Percentiles rank a stretch among this genome's conserved stretches.
Evolutionary conservation across 2,329 filamentous ascomycete genomes (phyloP).

Genomic region (Aspergillus vadensis): DNA sequence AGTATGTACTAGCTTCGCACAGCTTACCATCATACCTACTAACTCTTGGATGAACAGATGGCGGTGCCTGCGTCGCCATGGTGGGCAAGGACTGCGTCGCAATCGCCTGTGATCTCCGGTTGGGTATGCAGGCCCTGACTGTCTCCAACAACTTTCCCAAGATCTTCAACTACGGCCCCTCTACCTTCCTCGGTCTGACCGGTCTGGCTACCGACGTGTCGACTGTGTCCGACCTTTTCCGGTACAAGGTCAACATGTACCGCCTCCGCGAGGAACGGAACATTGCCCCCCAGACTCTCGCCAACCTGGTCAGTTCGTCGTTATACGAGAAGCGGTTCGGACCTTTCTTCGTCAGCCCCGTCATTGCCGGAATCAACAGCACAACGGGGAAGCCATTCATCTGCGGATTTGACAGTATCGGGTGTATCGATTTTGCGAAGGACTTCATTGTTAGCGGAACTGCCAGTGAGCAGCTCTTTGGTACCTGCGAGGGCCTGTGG

Average conservation of each 20-base stretch:
- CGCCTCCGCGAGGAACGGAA: slow-evolving; percentile 95
- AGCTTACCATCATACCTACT: slow-evolving; percentile 12
- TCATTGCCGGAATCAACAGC: slow-evolving; percentile 91
- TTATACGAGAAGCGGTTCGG: slow-evolving; percentile 96
- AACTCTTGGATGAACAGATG: slow-evolving; percentile 53
- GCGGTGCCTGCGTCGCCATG: slow-evolving; percentile 97
- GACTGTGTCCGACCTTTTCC: slow-evolving; percentile 94
- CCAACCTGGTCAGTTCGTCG: slow-evolving; percentile 87
- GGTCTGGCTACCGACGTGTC: slow-evolving; percentile 94
- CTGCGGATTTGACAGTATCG: slow-evolving; percentile 98
- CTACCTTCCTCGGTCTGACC: slow-evolving; percentile 92
- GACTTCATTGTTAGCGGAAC: slow-evolving; percentile 98
- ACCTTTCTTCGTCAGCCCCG: slow-evolving; percentile 92
- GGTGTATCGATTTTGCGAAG: slow-evolving; percentile 99
- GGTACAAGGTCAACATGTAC: slow-evolving; percentile 99
- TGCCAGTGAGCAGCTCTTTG: slow-evolving; percentile 95
- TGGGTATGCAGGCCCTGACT: slow-evolving; percentile 93
- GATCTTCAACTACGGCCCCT: slow-evolving; percentile 91
- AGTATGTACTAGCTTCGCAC: slow-evolving; percentile 59
- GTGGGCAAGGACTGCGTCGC: slow-evolving; percentile 99
- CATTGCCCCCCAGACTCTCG: slow-evolving; percentile 92
- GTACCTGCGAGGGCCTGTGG: slow-evolving; percentile 97
- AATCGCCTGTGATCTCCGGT: slow-evolving; percentile 97
- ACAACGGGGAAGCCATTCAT: slow-evolving; percentile 96
- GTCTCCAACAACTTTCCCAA: slow-evolving; percentile 99